A percentile compares a stretch with the other conserved stretches of the same genome.
Conservation (phyloP, 176 grass and related monocot genomes). For the Neostapfia colusana region DNA sequence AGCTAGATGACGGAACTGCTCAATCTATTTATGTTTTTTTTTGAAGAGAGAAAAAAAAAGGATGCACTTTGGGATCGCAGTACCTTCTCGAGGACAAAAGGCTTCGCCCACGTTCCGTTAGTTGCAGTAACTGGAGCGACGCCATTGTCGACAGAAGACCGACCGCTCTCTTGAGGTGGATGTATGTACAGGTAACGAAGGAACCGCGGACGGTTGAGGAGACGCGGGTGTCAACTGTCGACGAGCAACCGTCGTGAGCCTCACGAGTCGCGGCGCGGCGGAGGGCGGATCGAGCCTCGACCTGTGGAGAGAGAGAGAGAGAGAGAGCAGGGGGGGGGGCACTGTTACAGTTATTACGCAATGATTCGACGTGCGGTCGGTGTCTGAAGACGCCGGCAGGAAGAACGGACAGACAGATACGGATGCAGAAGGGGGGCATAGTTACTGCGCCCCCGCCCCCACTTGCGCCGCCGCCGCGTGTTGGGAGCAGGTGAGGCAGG, state of each 20-base stretch:
- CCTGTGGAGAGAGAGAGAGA: constrained; percentile 18
- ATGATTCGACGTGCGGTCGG: not conserved
- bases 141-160: constrained; percentile 51
- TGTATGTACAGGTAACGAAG: constrained; percentile 3
- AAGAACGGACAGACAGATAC: not conserved
- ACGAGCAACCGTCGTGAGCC: not conserved
- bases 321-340: no score
- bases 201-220: not conserved
- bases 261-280: not conserved
- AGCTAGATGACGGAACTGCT: not conserved
- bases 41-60: no score
- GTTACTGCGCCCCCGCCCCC: no score
- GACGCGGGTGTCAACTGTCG: no score
- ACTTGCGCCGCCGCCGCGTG: no score
- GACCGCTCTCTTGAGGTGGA: constrained; percentile 1
- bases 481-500: no score
- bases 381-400: not conserved
- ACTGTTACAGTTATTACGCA: not conserved
- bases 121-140: constrained; percentile 82
- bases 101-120: constrained; percentile 65
- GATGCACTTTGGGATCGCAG: constrained; percentile 14
- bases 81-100: constrained; percentile 84
- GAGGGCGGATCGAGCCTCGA: not conserved
- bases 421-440: not conserved
- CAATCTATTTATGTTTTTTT: no score